A percentile compares a stretch with the other conserved stretches of the same genome.
These are phyloP conservation scores for Myxozyma melibiosi DNA, from an alignment of 805 yeast species.

Conservation along the genomic window DNA sequence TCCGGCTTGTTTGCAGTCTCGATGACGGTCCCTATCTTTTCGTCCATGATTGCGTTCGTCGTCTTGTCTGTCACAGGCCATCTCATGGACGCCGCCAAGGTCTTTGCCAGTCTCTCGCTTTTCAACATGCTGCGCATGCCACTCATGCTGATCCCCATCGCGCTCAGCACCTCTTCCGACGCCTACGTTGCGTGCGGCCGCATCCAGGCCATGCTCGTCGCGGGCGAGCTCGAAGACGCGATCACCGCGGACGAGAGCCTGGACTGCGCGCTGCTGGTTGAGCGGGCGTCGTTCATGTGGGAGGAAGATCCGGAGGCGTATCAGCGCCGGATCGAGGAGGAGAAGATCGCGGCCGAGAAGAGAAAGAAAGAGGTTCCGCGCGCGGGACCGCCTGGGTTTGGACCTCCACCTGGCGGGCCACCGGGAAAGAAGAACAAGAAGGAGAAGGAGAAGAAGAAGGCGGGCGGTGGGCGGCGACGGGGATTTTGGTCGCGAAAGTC, in stretches of 20 bases:
- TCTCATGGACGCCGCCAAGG: slow-evolving; percentile 56
- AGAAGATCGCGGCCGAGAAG: slow-evolving; percentile 4
- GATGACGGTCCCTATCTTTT: slow-evolving; percentile 65
- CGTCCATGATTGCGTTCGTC: slow-evolving; percentile 66
- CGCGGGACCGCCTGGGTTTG: not conserved
- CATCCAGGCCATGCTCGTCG: slow-evolving; percentile 54
- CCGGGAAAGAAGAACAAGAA: not conserved
- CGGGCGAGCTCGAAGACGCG: slow-evolving; percentile 46
- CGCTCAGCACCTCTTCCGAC: slow-evolving; percentile 63
- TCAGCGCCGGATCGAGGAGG: slow-evolving; percentile 14
- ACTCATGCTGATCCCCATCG: slow-evolving; percentile 66
- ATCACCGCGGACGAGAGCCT: slow-evolving; percentile 42
- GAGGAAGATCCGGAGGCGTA: slow-evolving; percentile 48
- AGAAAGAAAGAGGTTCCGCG: not conserved
- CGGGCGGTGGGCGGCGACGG: not conserved
- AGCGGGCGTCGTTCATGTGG: slow-evolving; percentile 69
- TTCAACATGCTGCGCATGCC: slow-evolving; percentile 65
- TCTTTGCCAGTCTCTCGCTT: slow-evolving; percentile 71
- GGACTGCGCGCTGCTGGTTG: slow-evolving; percentile 53
- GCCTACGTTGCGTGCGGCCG: slow-evolving; percentile 61
- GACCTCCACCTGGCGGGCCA: not conserved
- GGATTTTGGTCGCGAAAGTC: slow-evolving; percentile 4
- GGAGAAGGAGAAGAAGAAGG: not conserved
- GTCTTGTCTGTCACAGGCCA: slow-evolving; percentile 50
- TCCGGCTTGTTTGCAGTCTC: slow-evolving; percentile 67